These are phyloP conservation scores for Lentinula lateritia DNA, from an alignment of 768 basidiomycete genomes.

Conservation along the genomic window DNA sequence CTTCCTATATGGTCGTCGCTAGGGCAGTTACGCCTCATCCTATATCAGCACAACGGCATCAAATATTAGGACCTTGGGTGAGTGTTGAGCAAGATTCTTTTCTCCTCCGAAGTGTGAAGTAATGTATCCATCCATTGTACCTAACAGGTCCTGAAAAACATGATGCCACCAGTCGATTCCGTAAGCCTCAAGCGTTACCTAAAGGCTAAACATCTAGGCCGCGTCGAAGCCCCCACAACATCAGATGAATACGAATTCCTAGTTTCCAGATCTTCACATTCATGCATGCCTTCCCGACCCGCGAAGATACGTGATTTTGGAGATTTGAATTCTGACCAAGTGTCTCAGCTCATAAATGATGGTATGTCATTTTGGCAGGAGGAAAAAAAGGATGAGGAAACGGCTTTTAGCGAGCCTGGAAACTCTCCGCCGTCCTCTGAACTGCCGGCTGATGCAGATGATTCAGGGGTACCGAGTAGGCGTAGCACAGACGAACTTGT, in stretches of 20 bases:
- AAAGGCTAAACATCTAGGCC: constrained; percentile 8
- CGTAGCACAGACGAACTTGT: not conserved
- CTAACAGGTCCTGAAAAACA: constrained; percentile 8
- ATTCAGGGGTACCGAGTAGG: not conserved
- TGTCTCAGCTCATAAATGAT: constrained; percentile 39
- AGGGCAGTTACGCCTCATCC: constrained; percentile 34
- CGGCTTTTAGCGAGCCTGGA: not conserved
- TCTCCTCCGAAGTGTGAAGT: not conserved
- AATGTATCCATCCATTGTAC: not conserved
- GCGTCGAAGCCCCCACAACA: constrained; percentile 6
- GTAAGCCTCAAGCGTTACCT: constrained; percentile 6
- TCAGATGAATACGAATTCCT: constrained; percentile 50
- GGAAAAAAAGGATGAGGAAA: constrained; percentile 4
- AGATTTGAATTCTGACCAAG: constrained; percentile 41
- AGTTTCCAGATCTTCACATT: constrained; percentile 31
- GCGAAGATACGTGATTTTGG: constrained; percentile 33
- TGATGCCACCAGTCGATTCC: constrained; percentile 5
- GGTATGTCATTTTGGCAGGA: constrained; percentile 48
- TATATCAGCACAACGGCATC: constrained; percentile 50
- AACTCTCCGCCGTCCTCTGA: not conserved
- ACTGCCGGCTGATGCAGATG: not conserved
- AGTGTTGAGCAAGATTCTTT: constrained; percentile 8
- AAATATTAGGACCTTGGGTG: constrained; percentile 50
- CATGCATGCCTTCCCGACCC: constrained; percentile 30
- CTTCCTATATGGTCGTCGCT: constrained; percentile 46